Evolutionary conservation across 371 early-diverging fungal species (phyloP).

Genomic region (Smittium culicis): DNA sequence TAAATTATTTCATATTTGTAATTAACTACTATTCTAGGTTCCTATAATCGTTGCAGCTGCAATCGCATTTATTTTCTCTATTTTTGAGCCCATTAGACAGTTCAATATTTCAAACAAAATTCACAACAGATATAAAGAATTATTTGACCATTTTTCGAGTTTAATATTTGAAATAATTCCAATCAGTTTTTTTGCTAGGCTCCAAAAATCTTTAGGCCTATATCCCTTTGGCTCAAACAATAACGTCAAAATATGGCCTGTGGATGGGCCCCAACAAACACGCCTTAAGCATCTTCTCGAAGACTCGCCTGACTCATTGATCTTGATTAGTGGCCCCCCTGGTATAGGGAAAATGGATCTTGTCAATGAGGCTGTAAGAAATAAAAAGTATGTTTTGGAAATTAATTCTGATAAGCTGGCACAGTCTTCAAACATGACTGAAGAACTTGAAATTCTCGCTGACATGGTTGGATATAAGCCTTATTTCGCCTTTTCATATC

Average conservation of each 20-base stretch:
- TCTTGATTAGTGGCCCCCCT: constrained; percentile 41
- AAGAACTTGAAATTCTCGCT: constrained; percentile 48
- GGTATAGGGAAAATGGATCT: constrained; percentile 41
- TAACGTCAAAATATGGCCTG: background rate
- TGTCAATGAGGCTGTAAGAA: constrained; percentile 30
- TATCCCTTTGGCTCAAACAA: too few species aligned
- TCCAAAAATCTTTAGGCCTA: background rate
- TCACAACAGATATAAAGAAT: constrained; percentile 53
- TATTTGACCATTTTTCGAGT: constrained; percentile 1
- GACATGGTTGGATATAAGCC: constrained; percentile 68
- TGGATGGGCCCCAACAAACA: constrained; percentile 20
- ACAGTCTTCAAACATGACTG: constrained; percentile 52
- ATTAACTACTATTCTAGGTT: constrained; percentile 28
- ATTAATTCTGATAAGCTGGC: constrained; percentile 68
- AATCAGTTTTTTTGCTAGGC: background rate
- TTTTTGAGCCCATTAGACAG: constrained; percentile 83
- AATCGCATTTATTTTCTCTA: constrained; percentile 60
- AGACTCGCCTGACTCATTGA: constrained; percentile 35
- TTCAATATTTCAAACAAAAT: constrained; percentile 71
- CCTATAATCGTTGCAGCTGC: constrained; percentile 62
- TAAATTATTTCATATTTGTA: too few species aligned
- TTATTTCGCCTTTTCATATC: constrained; percentile 59
- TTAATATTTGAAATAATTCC: background rate
- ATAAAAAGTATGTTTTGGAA: constrained; percentile 42
- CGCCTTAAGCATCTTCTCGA: constrained; percentile 21